Evolutionary conservation across 2,329 filamentous ascomycete genomes (phyloP).

Genomic region (Diaporthe ampelina): DNA sequence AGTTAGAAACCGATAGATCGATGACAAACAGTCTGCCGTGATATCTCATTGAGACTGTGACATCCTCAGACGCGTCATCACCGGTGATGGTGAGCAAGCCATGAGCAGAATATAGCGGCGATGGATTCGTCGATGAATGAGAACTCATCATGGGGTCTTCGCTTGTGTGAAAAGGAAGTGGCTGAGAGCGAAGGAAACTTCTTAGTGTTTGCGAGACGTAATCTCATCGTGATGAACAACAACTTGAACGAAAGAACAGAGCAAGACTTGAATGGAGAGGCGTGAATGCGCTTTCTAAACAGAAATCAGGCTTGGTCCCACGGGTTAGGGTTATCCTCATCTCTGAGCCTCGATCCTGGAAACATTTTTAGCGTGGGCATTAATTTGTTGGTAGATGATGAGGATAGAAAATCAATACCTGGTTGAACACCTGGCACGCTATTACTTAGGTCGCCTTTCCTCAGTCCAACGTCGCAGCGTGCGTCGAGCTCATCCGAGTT

Average conservation of each 20-base stretch:
- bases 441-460: not conserved
- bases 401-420: too few relatives aligned
- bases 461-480: not conserved
- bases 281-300: not conserved
- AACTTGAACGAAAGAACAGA: not conserved
- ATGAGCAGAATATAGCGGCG: constrained; percentile 3
- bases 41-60: constrained; percentile 5
- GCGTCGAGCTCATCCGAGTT: not conserved
- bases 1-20: not conserved
- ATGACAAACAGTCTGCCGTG: not conserved
- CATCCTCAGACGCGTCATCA: not conserved
- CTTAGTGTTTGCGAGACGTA: not conserved
- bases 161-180: not conserved
- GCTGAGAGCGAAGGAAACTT: not conserved
- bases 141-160: not conserved
- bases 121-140: not conserved
- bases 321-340: not conserved
- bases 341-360: not conserved
- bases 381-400: not conserved
- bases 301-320: not conserved
- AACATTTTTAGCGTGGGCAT: not conserved
- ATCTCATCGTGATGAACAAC: not conserved
- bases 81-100: not conserved
- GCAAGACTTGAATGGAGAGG: not conserved
- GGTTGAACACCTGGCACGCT: not conserved